Base-by-base conservation (phyloP, 768 basidiomycete genomes). In the Saitozyma sp. region DNA sequence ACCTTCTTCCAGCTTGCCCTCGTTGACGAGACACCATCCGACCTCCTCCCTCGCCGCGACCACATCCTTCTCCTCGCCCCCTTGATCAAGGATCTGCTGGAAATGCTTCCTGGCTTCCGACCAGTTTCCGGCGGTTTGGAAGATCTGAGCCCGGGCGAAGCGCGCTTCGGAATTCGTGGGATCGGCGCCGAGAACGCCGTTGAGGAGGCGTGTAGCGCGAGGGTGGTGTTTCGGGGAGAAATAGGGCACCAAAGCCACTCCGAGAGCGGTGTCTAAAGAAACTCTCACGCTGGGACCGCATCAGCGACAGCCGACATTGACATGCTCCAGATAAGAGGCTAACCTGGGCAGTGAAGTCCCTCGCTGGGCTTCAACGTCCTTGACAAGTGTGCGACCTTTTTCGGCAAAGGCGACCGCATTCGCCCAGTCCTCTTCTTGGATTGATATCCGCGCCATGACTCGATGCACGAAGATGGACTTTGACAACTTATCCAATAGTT, bases 221-320 rank as follows among this genome's bases (percentile, higher is more conserved):
- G 81, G 68, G 74, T 98, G 95, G 69, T 97, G 89, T 70, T 93
- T 93, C 0, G 95, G 95, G 38, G 94, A 87, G 77, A 86, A 91
- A 54, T 89, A 83, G 71, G 96, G 89, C 4, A 92, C 89, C 14
- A 96, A 83, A 6, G 90, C 86, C 0, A 86, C 88, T 2, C 87
- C 88, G 11, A 95, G 83, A 6, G 83, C 82, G 10, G 87, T 83
- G 62, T 92, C 87, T 73, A 96, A 85, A 3, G 86, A 86, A 6
- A 58, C 51, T 37, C 59, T 66, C 6, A 61, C 66, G 8, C 74
- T 76, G 39, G 6, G 38, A 48, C 39, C 45, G 16, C 38, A 46
- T 54, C n/a, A 45, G 59, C 45, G 19, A 48, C 14, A 48, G 46
- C 3, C 14, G 19, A 48, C 14, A 48, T 14, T 2, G 46, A 48